These are phyloP conservation scores for Coemansia umbellata DNA, from an alignment of 192 early-diverging fungal species.

Conservation along the genomic window DNA sequence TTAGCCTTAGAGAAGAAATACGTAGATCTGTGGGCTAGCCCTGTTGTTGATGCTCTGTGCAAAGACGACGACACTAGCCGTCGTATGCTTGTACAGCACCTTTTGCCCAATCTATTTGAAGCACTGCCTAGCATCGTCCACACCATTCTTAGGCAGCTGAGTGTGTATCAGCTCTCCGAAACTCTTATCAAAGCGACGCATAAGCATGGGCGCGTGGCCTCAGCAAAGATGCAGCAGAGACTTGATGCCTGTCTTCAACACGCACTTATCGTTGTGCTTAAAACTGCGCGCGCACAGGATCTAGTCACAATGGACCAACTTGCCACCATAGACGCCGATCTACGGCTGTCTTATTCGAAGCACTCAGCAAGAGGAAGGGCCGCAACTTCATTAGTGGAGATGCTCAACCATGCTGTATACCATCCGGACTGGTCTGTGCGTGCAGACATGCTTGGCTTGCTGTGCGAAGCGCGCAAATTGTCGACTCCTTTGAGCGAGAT, in stretches of 20 bases:
- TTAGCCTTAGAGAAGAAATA: constrained; percentile 10
- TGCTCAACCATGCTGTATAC: constrained; percentile 61
- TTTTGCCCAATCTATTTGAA: constrained; percentile 24
- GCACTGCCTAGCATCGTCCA: constrained; percentile 19
- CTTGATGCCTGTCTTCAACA: constrained; percentile 35
- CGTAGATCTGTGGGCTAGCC: constrained; percentile 22
- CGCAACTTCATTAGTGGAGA: constrained; percentile 6
- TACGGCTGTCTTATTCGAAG: too few relatives aligned
- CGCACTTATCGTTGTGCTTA: constrained; percentile 47
- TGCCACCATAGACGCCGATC: constrained; percentile 10
- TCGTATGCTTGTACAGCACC: constrained; percentile 37
- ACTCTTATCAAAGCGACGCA: not conserved
- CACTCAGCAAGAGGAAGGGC: too few relatives aligned
- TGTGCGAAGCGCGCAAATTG: constrained; percentile 75
- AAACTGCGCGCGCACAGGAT: constrained; percentile 34
- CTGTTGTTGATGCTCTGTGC: constrained; percentile 33
- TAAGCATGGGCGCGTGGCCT: not conserved
- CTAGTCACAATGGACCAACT: constrained; percentile 32
- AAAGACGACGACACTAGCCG: constrained; percentile 42
- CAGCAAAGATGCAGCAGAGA: constrained; percentile 16
- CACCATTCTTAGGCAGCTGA: constrained; percentile 18
- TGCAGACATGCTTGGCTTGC: constrained; percentile 71
- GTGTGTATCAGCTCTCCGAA: not conserved
- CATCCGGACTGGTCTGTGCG: constrained; percentile 72
- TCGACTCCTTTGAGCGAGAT: constrained; percentile 56